Percentiles rank a stretch among this genome's conserved stretches.
phyloP scores from a whole-genome alignment of 768 basidiomycete species.

The Botryobasidium botryosum region DNA sequence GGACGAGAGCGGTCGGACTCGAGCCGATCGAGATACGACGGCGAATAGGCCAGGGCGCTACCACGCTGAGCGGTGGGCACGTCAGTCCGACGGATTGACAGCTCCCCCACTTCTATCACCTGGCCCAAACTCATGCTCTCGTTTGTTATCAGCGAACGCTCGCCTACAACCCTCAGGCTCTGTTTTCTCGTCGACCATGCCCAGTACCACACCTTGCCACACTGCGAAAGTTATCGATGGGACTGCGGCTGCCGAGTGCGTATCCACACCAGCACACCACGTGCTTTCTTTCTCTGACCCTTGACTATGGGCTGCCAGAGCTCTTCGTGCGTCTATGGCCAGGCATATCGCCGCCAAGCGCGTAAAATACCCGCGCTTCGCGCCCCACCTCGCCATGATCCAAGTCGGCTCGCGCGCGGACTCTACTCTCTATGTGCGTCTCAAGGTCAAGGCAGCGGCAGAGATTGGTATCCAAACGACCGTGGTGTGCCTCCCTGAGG shows the following conservation, averaged over 20 bases:
- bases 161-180: too few species aligned
- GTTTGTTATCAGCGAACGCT: too few species aligned
- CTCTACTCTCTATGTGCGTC: conserved; percentile 83
- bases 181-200: too few species aligned
- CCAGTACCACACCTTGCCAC: too few species aligned
- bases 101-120: too few species aligned
- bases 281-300: too few species aligned
- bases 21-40: too few species aligned
- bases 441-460: conserved; percentile 92
- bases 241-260: conserved; percentile 65
- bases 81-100: too few species aligned
- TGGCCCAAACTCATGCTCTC: too few species aligned
- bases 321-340: conserved; percentile 64
- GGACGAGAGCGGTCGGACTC: too few species aligned
- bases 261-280: conserved; percentile 12
- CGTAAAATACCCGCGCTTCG: conserved; percentile 66
- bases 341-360: conserved; percentile 46
- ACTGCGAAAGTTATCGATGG: conserved; percentile 60
- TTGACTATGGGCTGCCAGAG: conserved; percentile 30
- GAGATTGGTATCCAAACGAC: conserved; percentile 83
- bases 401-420: conserved; percentile 89
- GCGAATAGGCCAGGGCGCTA: too few species aligned
- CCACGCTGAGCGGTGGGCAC: too few species aligned
- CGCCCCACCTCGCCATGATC: conserved; percentile 77
- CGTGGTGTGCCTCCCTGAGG: conserved; percentile 53